phyloP scores from a whole-genome alignment of 164 flowering plant genomes.

The Chimonanthus salicifolius region DNA sequence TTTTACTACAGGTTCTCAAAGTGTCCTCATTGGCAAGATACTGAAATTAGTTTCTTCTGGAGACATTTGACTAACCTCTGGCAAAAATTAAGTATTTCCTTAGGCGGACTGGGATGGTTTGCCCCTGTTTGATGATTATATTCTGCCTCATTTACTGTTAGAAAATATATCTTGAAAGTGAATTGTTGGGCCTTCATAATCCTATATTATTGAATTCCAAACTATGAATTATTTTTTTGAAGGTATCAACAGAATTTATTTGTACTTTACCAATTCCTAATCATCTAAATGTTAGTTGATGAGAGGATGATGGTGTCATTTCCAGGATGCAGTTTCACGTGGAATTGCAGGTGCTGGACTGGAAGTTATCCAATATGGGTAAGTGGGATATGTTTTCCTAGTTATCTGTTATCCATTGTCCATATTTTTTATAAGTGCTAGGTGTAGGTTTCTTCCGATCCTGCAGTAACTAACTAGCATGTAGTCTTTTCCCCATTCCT shows the following conservation, averaged over 20 bases:
- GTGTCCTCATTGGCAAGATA: no score
- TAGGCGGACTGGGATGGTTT: no score
- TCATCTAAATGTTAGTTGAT: not conserved
- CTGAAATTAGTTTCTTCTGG: no score
- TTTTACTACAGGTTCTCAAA: no score
- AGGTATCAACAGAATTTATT: no score
- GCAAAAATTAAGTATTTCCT: no score
- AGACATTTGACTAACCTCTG: no score
- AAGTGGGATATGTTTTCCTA: conserved; percentile 11
- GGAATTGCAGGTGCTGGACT: conserved; percentile 73
- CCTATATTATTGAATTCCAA: no score
- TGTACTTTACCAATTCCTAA: no score
- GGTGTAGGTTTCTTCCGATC: not conserved
- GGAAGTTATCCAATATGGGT: conserved; percentile 92
- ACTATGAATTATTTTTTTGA: not conserved
- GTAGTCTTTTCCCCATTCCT: no score
- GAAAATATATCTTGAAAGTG: not conserved
- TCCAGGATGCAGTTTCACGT: conserved; percentile 90
- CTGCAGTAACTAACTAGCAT: not conserved
- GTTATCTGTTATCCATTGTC: not conserved
- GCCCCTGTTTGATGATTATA: no score
- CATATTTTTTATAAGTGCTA: not conserved
- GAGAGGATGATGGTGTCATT: conserved; percentile 6
- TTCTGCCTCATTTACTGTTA: no score
- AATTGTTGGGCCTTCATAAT: not conserved